A percentile compares a stretch with the other conserved stretches of the same genome.
These are phyloP conservation scores for Thyridium curvatum DNA, from an alignment of 2,329 filamentous ascomycete genomes.

Conservation along the genomic window DNA sequence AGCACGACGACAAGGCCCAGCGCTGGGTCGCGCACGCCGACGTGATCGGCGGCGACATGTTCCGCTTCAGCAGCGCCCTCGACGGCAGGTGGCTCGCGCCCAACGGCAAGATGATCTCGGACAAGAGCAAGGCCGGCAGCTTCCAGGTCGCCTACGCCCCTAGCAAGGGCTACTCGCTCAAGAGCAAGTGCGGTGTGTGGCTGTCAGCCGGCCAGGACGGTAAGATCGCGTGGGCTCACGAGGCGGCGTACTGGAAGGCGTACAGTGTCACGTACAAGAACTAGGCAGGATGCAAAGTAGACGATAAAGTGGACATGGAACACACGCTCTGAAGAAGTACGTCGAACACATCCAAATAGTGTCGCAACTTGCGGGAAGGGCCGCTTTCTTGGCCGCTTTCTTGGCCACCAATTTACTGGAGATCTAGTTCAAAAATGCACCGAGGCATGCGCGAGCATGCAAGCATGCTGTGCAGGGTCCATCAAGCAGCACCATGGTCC, in stretches of 20 bases:
- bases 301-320: too few relatives aligned
- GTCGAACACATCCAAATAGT: too few relatives aligned
- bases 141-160: slow-evolving; percentile 3
- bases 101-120: background rate
- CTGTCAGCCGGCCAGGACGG: background rate
- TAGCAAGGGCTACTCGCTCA: slow-evolving; percentile 2
- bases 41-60: slow-evolving; percentile 14
- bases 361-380: too few relatives aligned
- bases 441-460: too few relatives aligned
- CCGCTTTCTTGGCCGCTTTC: too few relatives aligned
- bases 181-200: slow-evolving; percentile 2
- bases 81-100: slow-evolving; percentile 12
- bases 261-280: slow-evolving; percentile 6
- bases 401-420: too few relatives aligned
- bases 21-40: slow-evolving; percentile 40
- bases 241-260: slow-evolving; percentile 2
- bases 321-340: too few relatives aligned
- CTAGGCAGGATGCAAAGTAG: background rate
- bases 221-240: background rate
- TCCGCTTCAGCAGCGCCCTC: slow-evolving; percentile 13
- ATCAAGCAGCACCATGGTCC: too few relatives aligned
- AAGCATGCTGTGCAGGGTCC: too few relatives aligned
- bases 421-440: too few relatives aligned
- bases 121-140: slow-evolving; percentile 1
- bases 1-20: slow-evolving; percentile 33